These are phyloP conservation scores for Paecilomyces niveus DNA, from an alignment of 2,329 filamentous ascomycete genomes.

Conservation along the genomic window DNA sequence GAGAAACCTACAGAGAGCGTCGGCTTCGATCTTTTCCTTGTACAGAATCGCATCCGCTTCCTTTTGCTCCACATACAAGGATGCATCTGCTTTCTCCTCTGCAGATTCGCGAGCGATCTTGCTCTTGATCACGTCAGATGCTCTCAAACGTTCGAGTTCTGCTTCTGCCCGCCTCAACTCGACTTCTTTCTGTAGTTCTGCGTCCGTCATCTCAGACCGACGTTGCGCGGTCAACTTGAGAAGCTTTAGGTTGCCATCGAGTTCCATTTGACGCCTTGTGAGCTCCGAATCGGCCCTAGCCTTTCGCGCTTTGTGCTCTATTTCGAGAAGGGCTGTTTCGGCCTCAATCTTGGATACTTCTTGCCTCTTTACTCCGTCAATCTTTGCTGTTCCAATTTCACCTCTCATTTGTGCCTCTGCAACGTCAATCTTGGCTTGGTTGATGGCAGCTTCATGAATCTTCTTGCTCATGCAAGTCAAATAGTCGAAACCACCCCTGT, in stretches of 20 bases:
- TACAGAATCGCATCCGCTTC: slow-evolving; percentile 46
- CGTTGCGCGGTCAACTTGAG: slow-evolving; percentile 67
- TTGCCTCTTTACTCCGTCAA: slow-evolving; percentile 72
- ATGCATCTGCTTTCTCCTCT: slow-evolving; percentile 41
- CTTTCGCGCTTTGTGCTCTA: slow-evolving; percentile 75
- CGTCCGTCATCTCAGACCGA: slow-evolving; percentile 66
- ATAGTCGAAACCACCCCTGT: slow-evolving; percentile 74
- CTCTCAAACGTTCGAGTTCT: slow-evolving; percentile 72
- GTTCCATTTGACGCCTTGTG: slow-evolving; percentile 62
- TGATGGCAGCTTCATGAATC: slow-evolving; percentile 76
- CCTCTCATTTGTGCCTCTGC: slow-evolving; percentile 56
- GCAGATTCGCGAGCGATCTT: slow-evolving; percentile 43
- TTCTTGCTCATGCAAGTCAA: slow-evolving; percentile 76
- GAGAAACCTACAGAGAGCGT: slow-evolving; percentile 23
- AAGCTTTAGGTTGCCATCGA: slow-evolving; percentile 68
- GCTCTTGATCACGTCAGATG: slow-evolving; percentile 70
- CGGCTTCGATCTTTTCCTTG: slow-evolving; percentile 33
- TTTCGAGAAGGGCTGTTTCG: slow-evolving; percentile 76
- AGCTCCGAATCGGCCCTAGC: slow-evolving; percentile 71
- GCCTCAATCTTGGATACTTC: slow-evolving; percentile 85
- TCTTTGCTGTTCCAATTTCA: slow-evolving; percentile 60
- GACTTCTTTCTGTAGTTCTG: slow-evolving; percentile 71
- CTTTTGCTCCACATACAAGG: slow-evolving; percentile 44
- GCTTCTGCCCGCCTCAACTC: slow-evolving; percentile 70
- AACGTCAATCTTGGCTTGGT: slow-evolving; percentile 63